Conservation (phyloP, 495 filamentous ascomycete species). For the Lasiosphaeria miniovina region DNA sequence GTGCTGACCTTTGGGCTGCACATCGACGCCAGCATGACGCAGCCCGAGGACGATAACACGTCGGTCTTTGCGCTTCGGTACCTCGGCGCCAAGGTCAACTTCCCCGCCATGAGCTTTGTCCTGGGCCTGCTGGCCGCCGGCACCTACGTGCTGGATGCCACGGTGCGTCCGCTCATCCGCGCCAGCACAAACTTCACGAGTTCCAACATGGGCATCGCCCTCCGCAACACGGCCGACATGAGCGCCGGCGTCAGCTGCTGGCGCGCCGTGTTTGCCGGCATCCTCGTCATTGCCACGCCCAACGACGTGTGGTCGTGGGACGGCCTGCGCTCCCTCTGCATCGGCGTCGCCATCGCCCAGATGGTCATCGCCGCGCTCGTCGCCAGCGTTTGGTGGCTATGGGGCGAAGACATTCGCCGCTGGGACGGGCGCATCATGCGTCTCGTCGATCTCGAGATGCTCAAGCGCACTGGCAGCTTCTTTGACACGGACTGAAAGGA, state of each 20-base stretch:
- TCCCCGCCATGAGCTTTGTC: constrained; percentile 37
- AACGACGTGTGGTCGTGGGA: constrained; percentile 31
- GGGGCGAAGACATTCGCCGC: constrained; percentile 33
- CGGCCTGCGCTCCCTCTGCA: constrained; percentile 30
- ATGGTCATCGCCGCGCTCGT: constrained; percentile 28
- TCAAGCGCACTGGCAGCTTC: constrained; percentile 41
- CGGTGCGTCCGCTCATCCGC: constrained; percentile 34
- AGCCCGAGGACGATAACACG: constrained; percentile 15
- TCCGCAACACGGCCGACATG: constrained; percentile 45
- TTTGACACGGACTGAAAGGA: constrained; percentile 42
- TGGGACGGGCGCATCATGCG: constrained; percentile 43
- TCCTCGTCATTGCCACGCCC: constrained; percentile 40
- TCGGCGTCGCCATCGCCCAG: constrained; percentile 36
- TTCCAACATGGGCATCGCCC: constrained; percentile 36
- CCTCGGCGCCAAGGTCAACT: constrained; percentile 29
- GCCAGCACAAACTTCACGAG: constrained; percentile 42
- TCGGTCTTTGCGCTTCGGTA: constrained; percentile 27
- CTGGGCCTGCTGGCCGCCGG: constrained; percentile 42
- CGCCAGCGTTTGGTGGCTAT: constrained; percentile 36
- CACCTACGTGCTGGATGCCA: constrained; percentile 31
- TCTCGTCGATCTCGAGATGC: constrained; percentile 37
- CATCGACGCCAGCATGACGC: constrained; percentile 34
- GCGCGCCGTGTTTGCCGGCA: constrained; percentile 33
- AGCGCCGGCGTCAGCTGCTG: constrained; percentile 31
- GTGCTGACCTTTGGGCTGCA: constrained; percentile 43